These are phyloP conservation scores for Pinus tabuliformis DNA, from an alignment of 75 land plant genomes.

Conservation along the genomic window DNA sequence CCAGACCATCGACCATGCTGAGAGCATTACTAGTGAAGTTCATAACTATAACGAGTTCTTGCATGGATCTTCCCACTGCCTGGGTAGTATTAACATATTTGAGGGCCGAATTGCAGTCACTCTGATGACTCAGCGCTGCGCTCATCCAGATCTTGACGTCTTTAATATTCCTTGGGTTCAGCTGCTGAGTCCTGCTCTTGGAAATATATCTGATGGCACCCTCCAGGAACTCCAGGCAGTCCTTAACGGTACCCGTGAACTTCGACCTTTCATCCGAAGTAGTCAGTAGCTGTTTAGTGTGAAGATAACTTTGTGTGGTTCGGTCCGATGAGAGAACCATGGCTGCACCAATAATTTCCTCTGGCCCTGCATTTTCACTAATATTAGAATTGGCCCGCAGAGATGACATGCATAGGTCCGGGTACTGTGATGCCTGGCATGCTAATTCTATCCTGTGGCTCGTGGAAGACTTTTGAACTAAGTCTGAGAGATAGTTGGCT, in stretches of 20 bases:
- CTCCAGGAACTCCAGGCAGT: conserved; percentile 33
- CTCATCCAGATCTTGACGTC: conserved; percentile 53
- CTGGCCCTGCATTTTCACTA: neutral
- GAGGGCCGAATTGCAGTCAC: conserved; percentile 52
- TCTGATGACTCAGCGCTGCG: conserved; percentile 51
- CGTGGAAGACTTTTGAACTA: too few species aligned
- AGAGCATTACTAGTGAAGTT: conserved; percentile 62
- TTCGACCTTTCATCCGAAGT: conserved; percentile 6
- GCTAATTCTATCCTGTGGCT: conserved; percentile 1
- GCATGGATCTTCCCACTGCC: neutral
- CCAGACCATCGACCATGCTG: conserved; percentile 55
- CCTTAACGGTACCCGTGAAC: conserved; percentile 25
- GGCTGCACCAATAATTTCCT: conserved; percentile 6
- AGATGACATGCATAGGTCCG: neutral
- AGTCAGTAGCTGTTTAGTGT: neutral
- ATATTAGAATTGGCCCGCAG: neutral
- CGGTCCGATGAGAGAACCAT: neutral
- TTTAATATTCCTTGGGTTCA: conserved; percentile 17
- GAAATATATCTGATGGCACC: conserved; percentile 16
- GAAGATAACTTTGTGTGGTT: neutral
- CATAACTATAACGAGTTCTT: conserved; percentile 21
- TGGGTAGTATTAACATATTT: conserved; percentile 27
- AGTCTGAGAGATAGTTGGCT: too few species aligned
- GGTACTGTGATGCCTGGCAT: conserved; percentile 10
- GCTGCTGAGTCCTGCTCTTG: neutral